Conservation (phyloP, 1,284 basidiomycete species). For the Puccinia hordei region DNA sequence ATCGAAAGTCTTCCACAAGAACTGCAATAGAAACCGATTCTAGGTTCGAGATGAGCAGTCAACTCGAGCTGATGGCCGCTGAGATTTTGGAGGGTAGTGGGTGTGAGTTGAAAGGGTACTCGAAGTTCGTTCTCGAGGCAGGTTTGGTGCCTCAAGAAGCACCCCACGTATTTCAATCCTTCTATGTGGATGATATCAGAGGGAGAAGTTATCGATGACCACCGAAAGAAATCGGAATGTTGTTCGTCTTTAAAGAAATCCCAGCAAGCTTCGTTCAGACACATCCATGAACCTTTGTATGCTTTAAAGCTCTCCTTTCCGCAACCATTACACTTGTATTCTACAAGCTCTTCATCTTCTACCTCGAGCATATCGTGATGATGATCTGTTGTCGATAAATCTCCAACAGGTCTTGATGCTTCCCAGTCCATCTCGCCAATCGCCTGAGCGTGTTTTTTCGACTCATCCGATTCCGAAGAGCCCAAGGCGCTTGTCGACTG, state of each 20-base stretch:
- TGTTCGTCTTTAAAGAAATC: slow-evolving; percentile 13
- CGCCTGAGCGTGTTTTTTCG: neutral
- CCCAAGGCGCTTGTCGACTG: neutral
- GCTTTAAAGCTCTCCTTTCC: neutral
- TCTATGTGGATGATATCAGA: neutral
- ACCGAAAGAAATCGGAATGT: neutral
- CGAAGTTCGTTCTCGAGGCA: slow-evolving; percentile 17
- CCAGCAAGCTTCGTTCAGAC: slow-evolving; percentile 33
- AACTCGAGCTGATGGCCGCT: neutral
- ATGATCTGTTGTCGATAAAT: neutral
- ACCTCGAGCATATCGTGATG: neutral
- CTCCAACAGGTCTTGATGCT: neutral
- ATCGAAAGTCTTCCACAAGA: slow-evolving; percentile 34
- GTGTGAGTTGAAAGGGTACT: slow-evolving; percentile 31
- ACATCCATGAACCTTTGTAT: slow-evolving; percentile 32
- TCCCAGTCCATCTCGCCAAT: neutral
- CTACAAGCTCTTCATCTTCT: neutral
- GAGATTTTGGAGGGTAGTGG: slow-evolving; percentile 16
- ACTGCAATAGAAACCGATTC: slow-evolving; percentile 32
- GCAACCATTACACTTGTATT: slow-evolving; percentile 19
- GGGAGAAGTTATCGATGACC: neutral
- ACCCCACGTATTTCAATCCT: slow-evolving; percentile 28
- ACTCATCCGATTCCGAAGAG: neutral
- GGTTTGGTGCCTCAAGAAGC: slow-evolving; percentile 23
- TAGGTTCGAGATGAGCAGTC: neutral